Percentiles rank a stretch among this genome's conserved stretches.
These are phyloP conservation scores for Leptomonas pyrrhocoris DNA, from an alignment of 208 protist genomes.

Conservation along the genomic window DNA sequence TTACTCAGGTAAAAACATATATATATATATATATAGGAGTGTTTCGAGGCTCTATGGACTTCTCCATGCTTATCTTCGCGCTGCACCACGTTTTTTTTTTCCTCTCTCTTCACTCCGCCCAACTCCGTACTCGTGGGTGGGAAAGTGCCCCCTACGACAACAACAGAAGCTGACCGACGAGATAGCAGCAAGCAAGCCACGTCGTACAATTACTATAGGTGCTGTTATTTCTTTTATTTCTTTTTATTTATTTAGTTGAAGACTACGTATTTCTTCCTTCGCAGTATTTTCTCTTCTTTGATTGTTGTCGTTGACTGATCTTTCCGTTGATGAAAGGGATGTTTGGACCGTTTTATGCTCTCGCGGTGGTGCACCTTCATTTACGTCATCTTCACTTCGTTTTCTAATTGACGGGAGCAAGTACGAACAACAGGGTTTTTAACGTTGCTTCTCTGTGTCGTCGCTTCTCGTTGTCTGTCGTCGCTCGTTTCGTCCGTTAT, in stretches of 20 bases:
- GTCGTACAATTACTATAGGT: not conserved
- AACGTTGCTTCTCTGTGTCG: too few species aligned
- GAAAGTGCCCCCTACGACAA: not conserved
- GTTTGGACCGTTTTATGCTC: too few species aligned
- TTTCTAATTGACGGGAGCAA: too few species aligned
- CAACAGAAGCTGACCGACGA: too few species aligned
- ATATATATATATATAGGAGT: too few species aligned
- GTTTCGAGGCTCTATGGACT: not conserved
- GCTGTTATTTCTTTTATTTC: constrained; percentile 29
- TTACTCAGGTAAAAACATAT: too few species aligned
- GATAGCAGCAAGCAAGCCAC: not conserved
- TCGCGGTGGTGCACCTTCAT: too few species aligned
- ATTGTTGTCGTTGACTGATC: not conserved
- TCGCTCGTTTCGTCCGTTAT: not conserved
- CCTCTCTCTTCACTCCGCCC: constrained; percentile 14
- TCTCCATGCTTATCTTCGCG: constrained; percentile 20
- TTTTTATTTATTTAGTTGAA: too few species aligned
- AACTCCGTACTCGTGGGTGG: constrained; percentile 8
- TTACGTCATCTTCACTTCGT: too few species aligned
- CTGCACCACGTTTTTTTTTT: constrained; percentile 18
- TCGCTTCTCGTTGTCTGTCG: too few species aligned
- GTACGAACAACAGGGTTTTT: too few species aligned
- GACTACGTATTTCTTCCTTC: too few species aligned
- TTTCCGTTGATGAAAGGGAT: not conserved
- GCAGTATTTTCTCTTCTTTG: not conserved